Evolutionary conservation across 2,329 filamentous ascomycete genomes (phyloP).

Genomic region (Neoarthrinium moseri): DNA sequence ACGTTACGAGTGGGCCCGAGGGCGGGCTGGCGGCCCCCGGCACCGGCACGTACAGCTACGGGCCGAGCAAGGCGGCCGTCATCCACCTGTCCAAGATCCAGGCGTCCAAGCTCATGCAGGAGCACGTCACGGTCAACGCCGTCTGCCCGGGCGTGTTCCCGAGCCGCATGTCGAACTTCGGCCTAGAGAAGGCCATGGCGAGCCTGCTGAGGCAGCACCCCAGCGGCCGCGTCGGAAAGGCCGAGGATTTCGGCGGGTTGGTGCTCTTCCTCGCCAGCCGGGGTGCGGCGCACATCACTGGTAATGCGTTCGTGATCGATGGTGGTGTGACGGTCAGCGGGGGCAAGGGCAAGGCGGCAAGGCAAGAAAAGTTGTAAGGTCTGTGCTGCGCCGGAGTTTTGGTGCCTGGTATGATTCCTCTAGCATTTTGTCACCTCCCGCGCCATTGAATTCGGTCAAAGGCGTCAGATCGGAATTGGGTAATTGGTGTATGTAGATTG

Average conservation of each 20-base stretch:
- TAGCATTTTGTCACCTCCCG: no score
- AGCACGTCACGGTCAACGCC: conserved; percentile 12
- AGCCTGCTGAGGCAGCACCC: conserved; percentile 5
- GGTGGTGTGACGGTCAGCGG: conserved; percentile 7
- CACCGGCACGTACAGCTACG: conserved; percentile 8
- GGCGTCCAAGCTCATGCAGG: conserved; percentile 9
- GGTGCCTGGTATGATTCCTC: no score
- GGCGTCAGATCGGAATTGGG: no score
- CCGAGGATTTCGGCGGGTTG: conserved; percentile 10
- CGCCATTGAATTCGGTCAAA: no score
- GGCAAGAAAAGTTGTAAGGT: conserved; percentile 6
- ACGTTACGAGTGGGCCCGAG: conserved; percentile 1
- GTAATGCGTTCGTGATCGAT: conserved; percentile 10
- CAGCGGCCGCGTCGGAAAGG: conserved; percentile 9
- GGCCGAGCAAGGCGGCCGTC: conserved; percentile 10
- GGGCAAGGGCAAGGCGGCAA: conserved; percentile 2
- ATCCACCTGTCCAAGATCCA: conserved; percentile 10
- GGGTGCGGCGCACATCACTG: conserved; percentile 10
- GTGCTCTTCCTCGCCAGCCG: conserved; percentile 8
- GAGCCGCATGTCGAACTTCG: conserved; percentile 10
- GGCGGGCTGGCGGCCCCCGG: conserved; percentile 7
- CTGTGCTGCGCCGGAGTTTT: not conserved
- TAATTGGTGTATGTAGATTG: no score
- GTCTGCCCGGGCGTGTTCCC: conserved; percentile 11
- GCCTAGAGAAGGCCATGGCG: conserved; percentile 4